Evolutionary conservation across 768 basidiomycete genomes (phyloP).

Genomic region (Xerocomellus intermedius): DNA sequence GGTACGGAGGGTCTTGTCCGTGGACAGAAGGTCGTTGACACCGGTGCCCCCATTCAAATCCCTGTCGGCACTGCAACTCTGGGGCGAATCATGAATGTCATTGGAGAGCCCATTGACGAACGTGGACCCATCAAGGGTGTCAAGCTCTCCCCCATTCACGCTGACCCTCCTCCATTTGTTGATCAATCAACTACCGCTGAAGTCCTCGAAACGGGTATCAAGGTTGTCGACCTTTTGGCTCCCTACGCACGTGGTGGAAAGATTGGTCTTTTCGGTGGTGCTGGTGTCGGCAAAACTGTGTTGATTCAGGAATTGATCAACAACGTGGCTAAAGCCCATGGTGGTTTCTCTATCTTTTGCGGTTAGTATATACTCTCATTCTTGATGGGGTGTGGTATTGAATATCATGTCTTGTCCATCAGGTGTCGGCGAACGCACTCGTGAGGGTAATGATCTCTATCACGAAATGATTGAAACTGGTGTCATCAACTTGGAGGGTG

Average conservation of each 20-base stretch:
- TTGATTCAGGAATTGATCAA: constrained; percentile 99
- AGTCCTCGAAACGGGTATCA: constrained; percentile 99
- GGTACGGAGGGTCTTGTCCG: constrained; percentile 99
- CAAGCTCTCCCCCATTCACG: constrained; percentile 90
- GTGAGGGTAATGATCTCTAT: constrained; percentile 99
- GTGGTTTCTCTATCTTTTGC: constrained; percentile 99
- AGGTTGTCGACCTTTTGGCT: constrained; percentile 99
- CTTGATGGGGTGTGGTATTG: not conserved
- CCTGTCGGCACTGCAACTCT: constrained; percentile 94
- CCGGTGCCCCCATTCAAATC: constrained; percentile 93
- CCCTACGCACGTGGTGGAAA: constrained; percentile 99
- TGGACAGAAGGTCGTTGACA: constrained; percentile 96
- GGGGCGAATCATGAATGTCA: constrained; percentile 99
- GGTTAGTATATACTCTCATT: constrained; percentile 45
- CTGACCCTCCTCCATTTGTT: constrained; percentile 95
- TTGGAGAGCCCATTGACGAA: constrained; percentile 99
- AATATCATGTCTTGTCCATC: constrained; percentile 11
- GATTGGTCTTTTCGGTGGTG: constrained; percentile 99
- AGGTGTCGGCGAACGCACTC: constrained; percentile 99
- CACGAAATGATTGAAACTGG: constrained; percentile 99
- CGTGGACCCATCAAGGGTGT: constrained; percentile 98
- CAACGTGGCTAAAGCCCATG: constrained; percentile 99
- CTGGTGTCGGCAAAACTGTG: constrained; percentile 99
- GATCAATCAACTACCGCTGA: constrained; percentile 99
- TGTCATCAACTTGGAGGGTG: constrained; percentile 99